Conservation (phyloP, 352 stramenopile species). For the Pythium periplocum region DNA sequence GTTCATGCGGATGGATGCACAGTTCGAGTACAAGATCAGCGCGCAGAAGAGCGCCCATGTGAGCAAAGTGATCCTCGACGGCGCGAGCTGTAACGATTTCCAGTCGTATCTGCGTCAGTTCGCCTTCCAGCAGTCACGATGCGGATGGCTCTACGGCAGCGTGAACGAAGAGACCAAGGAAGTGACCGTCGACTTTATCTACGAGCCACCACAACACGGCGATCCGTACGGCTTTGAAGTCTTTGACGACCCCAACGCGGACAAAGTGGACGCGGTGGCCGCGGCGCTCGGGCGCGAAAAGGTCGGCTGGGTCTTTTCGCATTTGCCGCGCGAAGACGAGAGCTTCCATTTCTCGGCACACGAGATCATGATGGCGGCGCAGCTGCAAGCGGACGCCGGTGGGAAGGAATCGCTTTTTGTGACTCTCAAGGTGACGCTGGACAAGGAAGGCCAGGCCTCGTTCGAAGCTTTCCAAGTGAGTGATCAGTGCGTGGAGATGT, state of each 20-base stretch:
- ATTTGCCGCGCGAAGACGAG: conserved; percentile 92
- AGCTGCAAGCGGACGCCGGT: conserved; percentile 94
- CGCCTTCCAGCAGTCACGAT: conserved; percentile 92
- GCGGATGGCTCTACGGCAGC: conserved; percentile 93
- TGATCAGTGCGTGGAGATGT: conserved; percentile 98
- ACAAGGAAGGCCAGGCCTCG: conserved; percentile 90
- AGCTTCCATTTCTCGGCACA: conserved; percentile 92
- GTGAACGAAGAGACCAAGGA: conserved; percentile 82
- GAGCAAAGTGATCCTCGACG: conserved; percentile 84
- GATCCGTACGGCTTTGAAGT: conserved; percentile 89
- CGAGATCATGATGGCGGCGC: conserved; percentile 91
- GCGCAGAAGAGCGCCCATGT: conserved; percentile 88
- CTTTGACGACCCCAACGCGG: conserved; percentile 87
- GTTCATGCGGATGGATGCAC: conserved; percentile 96
- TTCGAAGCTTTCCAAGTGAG: conserved; percentile 97
- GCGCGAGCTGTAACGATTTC: conserved; percentile 86
- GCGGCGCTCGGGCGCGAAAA: conserved; percentile 86
- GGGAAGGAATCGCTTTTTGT: conserved; percentile 94
- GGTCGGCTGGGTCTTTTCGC: conserved; percentile 97
- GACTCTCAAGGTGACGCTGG: conserved; percentile 93
- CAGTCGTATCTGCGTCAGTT: conserved; percentile 88
- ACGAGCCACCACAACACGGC: conserved; percentile 93
- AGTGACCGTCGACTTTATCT: conserved; percentile 94
- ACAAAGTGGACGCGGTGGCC: conserved; percentile 83
- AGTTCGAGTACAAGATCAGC: conserved; percentile 97